phyloP scores from a whole-genome alignment of 176 grass and related monocot species.

The Cymbopogon citratus region DNA sequence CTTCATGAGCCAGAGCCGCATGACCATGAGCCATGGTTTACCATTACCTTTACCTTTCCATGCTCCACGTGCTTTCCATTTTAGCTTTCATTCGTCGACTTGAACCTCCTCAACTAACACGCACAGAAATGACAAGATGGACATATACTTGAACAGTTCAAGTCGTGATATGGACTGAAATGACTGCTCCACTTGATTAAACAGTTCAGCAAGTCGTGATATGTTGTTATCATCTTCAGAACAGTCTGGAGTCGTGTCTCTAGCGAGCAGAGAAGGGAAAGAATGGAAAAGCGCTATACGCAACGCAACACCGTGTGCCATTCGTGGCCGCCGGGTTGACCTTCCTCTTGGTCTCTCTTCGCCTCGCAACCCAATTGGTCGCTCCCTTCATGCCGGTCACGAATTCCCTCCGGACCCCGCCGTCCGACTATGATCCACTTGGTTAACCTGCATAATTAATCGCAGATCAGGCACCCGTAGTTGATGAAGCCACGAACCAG shows the following conservation, averaged over 20 bases:
- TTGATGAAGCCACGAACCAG: neutral
- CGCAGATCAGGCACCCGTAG: neutral
- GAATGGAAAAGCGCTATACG: slow-evolving; percentile 1
- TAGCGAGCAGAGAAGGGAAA: neutral
- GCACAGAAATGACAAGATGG: neutral
- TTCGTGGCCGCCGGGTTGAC: slow-evolving; percentile 33
- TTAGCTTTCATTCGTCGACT: neutral
- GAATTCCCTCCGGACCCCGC: neutral
- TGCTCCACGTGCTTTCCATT: neutral
- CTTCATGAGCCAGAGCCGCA: too few species aligned
- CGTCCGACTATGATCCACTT: neutral
- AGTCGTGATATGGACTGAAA: neutral
- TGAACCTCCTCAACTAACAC: slow-evolving; percentile 11
- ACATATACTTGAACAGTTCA: neutral
- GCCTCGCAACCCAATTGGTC: neutral
- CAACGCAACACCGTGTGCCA: neutral
- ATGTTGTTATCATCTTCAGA: slow-evolving; percentile 5
- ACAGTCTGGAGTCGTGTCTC: slow-evolving; percentile 6
- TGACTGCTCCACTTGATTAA: too few species aligned
- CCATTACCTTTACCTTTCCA: neutral
- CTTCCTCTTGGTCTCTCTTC: neutral
- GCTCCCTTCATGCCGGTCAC: neutral
- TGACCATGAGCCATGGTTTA: neutral
- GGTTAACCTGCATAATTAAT: neutral
- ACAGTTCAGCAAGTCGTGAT: too few species aligned